Conservation (phyloP, 176 grass and related monocot genomes). For the Thalia dealbata region DNA sequence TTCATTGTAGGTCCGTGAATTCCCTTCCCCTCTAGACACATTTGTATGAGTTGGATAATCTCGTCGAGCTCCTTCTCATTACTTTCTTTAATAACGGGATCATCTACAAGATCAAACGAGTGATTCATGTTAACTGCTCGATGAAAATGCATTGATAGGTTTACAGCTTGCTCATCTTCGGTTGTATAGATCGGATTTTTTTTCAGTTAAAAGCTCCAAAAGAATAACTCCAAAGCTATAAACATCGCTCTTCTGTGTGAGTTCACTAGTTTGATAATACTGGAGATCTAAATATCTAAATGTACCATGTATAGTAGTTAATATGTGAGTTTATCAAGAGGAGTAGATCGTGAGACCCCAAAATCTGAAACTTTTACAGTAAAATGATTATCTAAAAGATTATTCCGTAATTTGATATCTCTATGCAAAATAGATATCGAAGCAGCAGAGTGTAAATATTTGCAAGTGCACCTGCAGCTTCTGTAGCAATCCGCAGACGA, state of each 20-base stretch:
- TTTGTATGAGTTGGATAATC: background rate
- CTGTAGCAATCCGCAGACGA: background rate
- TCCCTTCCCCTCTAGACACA: background rate
- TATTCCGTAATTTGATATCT: background rate
- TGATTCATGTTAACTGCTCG: background rate
- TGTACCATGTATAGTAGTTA: background rate
- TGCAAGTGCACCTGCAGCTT: background rate
- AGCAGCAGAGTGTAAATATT: background rate
- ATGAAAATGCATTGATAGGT: background rate
- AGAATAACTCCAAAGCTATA: slow-evolving; percentile 3
- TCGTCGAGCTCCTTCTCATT: background rate
- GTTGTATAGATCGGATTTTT: background rate
- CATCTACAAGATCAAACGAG: background rate
- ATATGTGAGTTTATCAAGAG: background rate
- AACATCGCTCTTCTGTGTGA: background rate
- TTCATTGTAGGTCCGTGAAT: background rate
- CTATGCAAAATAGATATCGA: background rate
- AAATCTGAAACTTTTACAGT: background rate
- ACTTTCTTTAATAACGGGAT: background rate
- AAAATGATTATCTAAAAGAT: background rate
- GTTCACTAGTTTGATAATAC: background rate
- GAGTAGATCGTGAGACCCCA: background rate
- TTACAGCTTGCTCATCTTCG: background rate
- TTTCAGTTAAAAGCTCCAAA: background rate
- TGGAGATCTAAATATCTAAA: background rate